Conservation (phyloP, 1,284 basidiomycete species). For the Omphalotus olearius region DNA sequence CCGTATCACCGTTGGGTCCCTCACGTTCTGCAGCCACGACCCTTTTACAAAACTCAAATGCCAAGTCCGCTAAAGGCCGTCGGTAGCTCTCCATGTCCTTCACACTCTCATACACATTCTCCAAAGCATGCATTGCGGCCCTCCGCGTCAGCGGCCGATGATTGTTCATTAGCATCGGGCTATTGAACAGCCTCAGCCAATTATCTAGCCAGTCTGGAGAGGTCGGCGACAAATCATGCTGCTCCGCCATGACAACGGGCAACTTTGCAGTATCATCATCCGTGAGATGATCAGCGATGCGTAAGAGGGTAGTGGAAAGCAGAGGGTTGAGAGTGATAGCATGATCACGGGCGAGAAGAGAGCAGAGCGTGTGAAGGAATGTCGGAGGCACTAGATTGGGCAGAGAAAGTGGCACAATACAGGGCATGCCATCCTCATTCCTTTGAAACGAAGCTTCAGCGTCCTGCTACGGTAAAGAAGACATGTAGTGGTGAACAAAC, state of each 20-base stretch:
- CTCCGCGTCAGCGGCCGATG: constrained; percentile 50
- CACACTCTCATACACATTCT: constrained; percentile 56
- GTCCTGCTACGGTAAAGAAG: constrained; percentile 19
- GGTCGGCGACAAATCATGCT: constrained; percentile 43
- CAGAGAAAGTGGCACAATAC: constrained; percentile 46
- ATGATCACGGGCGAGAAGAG: constrained; percentile 58
- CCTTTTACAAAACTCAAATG: constrained; percentile 49
- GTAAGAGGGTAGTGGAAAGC: constrained; percentile 57
- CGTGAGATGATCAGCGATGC: constrained; percentile 41
- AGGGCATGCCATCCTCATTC: constrained; percentile 46
- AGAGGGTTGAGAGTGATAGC: constrained; percentile 51
- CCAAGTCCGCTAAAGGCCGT: constrained; percentile 52
- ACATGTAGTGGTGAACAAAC: not conserved
- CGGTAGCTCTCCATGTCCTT: constrained; percentile 67
- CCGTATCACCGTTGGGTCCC: constrained; percentile 20
- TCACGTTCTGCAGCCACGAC: constrained; percentile 29
- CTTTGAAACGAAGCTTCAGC: constrained; percentile 28
- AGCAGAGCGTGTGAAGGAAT: constrained; percentile 55
- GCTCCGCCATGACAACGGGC: constrained; percentile 51
- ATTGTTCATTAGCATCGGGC: constrained; percentile 39
- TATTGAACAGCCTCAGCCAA: constrained; percentile 56
- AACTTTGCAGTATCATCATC: constrained; percentile 51
- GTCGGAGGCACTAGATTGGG: constrained; percentile 33
- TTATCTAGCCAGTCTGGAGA: constrained; percentile 61
- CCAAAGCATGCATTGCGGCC: constrained; percentile 51